These are phyloP conservation scores for Scedosporium aurantiacum DNA, from an alignment of 2,329 filamentous ascomycete species.

Conservation along the genomic window DNA sequence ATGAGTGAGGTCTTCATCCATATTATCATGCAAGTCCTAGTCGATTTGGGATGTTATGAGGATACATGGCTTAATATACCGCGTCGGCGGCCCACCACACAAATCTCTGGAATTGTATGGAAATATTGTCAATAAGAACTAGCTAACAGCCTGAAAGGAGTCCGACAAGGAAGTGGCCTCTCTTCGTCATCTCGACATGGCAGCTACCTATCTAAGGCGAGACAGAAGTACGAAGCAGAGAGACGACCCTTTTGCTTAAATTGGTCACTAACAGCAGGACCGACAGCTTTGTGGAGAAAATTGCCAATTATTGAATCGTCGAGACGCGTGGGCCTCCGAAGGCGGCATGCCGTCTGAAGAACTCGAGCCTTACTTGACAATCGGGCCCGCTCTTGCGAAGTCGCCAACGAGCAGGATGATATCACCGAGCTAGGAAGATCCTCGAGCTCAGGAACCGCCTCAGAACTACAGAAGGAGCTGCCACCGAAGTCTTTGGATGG, in stretches of 20 bases:
- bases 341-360: too few species aligned
- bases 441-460: constrained; percentile 8
- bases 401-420: constrained; percentile 10
- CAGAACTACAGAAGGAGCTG: constrained; percentile 1
- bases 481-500: constrained; percentile 5
- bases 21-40: too few species aligned
- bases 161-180: background rate
- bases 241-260: too few species aligned
- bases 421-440: constrained; percentile 10
- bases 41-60: too few species aligned
- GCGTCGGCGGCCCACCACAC: too few species aligned
- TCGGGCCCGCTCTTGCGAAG: constrained; percentile 16
- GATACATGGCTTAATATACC: too few species aligned
- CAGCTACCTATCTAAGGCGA: background rate
- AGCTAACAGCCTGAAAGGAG: background rate
- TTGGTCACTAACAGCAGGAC: too few species aligned
- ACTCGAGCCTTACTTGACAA: constrained; percentile 20
- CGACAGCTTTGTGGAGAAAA: too few species aligned
- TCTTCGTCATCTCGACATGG: background rate
- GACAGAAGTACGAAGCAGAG: background rate
- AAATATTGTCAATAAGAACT: constrained; percentile 14
- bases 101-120: too few species aligned
- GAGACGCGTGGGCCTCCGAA: too few species aligned
- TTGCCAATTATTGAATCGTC: too few species aligned
- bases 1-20: too few species aligned